Evolutionary conservation across 108 stramenopile species (phyloP).

Genomic region (Bacterosira constricta): DNA sequence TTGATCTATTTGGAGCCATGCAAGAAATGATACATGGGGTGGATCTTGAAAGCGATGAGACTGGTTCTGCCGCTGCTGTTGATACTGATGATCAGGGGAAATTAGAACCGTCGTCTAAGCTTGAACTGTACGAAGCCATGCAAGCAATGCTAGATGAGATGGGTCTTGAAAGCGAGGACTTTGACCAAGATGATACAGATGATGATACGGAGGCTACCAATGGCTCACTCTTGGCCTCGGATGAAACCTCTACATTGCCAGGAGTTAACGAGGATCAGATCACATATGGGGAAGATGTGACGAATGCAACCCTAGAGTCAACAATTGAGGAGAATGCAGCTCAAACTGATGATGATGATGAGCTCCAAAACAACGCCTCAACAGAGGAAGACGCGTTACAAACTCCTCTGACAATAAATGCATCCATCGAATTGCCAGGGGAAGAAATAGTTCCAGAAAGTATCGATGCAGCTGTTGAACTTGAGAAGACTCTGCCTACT

Average conservation of each 20-base stretch:
- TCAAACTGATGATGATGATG: background rate
- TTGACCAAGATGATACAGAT: background rate
- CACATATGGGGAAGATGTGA: background rate
- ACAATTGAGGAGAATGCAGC: background rate
- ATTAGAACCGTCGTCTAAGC: no score
- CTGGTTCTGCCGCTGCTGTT: no score
- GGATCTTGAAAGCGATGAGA: no score
- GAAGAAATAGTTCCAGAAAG: conserved; percentile 13
- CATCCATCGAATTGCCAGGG: background rate
- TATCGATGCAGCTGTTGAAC: background rate
- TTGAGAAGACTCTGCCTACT: background rate
- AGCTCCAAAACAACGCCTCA: background rate
- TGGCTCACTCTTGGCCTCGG: background rate
- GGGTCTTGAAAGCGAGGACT: background rate
- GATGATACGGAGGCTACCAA: background rate
- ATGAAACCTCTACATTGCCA: no score
- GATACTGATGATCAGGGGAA: background rate
- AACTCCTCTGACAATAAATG: background rate
- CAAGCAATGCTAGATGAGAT: background rate
- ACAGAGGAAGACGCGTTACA: no score
- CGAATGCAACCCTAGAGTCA: background rate
- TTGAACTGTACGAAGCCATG: background rate
- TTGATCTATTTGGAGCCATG: no score
- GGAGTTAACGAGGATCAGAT: background rate
- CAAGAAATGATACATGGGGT: no score